Percentiles rank a stretch among this genome's conserved stretches.
Evolutionary conservation across 805 yeast genomes (phyloP).

Genomic region (Candida ortonii): DNA sequence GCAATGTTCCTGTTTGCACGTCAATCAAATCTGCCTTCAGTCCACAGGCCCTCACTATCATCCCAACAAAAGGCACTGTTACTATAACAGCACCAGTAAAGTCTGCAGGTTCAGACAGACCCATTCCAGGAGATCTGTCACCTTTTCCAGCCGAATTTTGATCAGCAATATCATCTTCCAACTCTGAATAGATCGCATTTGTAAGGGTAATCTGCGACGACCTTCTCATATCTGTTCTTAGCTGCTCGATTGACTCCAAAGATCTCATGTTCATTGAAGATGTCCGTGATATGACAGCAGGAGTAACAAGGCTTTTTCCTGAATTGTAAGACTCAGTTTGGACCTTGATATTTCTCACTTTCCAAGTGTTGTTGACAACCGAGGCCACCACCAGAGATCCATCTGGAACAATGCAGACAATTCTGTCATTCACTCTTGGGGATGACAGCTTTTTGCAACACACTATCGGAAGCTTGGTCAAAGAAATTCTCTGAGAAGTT

Average conservation of each 20-base stretch:
- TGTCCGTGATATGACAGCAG: constrained; percentile 34
- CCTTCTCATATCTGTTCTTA: constrained; percentile 9
- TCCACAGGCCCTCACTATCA: constrained; percentile 60
- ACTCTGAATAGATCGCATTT: constrained; percentile 1
- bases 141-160: too few species aligned
- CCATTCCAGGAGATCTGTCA: constrained; percentile 1
- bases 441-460: constrained; percentile 58
- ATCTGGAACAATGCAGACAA: constrained; percentile 51
- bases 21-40: constrained; percentile 65
- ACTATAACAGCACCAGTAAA: constrained; percentile 37
- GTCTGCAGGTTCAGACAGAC: constrained; percentile 10
- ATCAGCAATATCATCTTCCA: too few species aligned
- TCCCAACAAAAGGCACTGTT: constrained; percentile 68
- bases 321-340: constrained; percentile 47
- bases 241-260: constrained; percentile 15
- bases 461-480: constrained; percentile 37
- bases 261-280: constrained; percentile 23
- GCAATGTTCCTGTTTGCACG: constrained; percentile 70
- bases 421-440: constrained; percentile 71
- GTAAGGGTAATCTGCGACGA: constrained; percentile 15
- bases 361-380: constrained; percentile 66
- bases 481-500: constrained; percentile 31
- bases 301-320: constrained; percentile 38
- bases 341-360: constrained; percentile 47
- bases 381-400: constrained; percentile 60